phyloP scores from a whole-genome alignment of 108 stramenopile species.

The Epipyxis sp. region DNA sequence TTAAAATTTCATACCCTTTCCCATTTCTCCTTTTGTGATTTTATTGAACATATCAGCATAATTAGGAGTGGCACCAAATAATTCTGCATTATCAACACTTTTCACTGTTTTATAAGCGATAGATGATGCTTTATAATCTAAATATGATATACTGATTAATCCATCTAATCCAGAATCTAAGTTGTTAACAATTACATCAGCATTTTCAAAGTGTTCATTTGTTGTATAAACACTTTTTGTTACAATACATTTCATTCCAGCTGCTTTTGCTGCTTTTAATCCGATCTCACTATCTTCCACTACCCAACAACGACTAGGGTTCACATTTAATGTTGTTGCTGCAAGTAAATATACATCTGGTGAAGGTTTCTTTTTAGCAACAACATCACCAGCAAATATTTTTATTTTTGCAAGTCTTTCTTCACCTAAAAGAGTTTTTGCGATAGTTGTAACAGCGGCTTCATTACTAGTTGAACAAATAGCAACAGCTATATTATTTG shows the following conservation, averaged over 20 bases:
- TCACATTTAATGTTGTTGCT: slow-evolving; percentile 51
- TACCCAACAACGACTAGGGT: slow-evolving; percentile 73
- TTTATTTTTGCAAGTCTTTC: slow-evolving; percentile 62
- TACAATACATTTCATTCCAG: slow-evolving; percentile 56
- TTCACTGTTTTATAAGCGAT: too few species aligned
- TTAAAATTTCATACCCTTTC: too few species aligned
- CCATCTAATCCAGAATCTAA: slow-evolving; percentile 25
- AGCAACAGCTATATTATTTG: slow-evolving; percentile 62
- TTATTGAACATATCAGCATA: too few species aligned
- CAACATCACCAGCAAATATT: slow-evolving; percentile 91
- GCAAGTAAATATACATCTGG: slow-evolving; percentile 90
- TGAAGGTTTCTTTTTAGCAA: slow-evolving; percentile 78
- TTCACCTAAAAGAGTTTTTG: slow-evolving; percentile 73
- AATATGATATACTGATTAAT: too few species aligned
- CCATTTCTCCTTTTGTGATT: too few species aligned
- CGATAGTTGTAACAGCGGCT: slow-evolving; percentile 78
- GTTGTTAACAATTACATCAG: slow-evolving; percentile 49
- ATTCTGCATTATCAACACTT: too few species aligned
- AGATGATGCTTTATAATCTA: too few species aligned
- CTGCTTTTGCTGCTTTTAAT: slow-evolving; percentile 76
- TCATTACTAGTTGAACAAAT: slow-evolving; percentile 88
- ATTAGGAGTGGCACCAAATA: too few species aligned
- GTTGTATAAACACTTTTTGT: slow-evolving; percentile 79
- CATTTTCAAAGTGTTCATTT: slow-evolving; percentile 78
- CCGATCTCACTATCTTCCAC: slow-evolving; percentile 88